A percentile compares a stretch with the other conserved stretches of the same genome.
Evolutionary conservation across 768 basidiomycete species (phyloP).

Genomic region (Nidularia sp.): DNA sequence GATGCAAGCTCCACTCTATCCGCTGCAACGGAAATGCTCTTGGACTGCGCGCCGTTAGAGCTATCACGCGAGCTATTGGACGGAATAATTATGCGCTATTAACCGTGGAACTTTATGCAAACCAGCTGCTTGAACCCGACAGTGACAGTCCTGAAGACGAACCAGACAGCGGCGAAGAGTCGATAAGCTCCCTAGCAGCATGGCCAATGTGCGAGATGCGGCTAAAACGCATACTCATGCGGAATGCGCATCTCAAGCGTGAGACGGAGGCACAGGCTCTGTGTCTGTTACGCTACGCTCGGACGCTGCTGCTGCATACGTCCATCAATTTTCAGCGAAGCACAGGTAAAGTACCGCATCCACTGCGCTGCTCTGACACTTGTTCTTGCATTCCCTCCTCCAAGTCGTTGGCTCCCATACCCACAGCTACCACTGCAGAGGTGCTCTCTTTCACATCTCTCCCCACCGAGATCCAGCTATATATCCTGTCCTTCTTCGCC

Average conservation of each 20-base stretch:
- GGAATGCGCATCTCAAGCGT: conserved; percentile 38
- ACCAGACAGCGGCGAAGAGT: conserved; percentile 9
- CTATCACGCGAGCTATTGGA: conserved; percentile 42
- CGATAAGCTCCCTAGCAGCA: conserved; percentile 6
- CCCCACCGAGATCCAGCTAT: conserved; percentile 53
- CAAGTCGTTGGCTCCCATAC: neutral
- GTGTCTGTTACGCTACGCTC: conserved; percentile 42
- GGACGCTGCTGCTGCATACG: conserved; percentile 41
- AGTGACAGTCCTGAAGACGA: conserved; percentile 10
- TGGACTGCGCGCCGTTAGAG: conserved; percentile 36
- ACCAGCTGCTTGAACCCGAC: conserved; percentile 23
- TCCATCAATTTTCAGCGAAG: neutral
- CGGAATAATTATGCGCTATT: conserved; percentile 41
- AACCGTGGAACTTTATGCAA: conserved; percentile 48
- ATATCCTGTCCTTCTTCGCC: conserved; percentile 55
- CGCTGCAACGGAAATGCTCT: conserved; percentile 55
- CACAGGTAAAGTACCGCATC: neutral
- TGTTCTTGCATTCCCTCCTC: neutral
- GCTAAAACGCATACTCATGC: conserved; percentile 28
- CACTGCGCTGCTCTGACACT: conserved; percentile 3
- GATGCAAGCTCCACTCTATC: conserved; percentile 44
- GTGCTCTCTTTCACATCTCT: conserved; percentile 33
- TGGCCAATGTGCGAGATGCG: conserved; percentile 31
- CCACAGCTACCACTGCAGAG: neutral
- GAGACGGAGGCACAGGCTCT: conserved; percentile 43